Conservation (phyloP, 164 flowering plant species). For the Liriodendron chinense region DNA sequence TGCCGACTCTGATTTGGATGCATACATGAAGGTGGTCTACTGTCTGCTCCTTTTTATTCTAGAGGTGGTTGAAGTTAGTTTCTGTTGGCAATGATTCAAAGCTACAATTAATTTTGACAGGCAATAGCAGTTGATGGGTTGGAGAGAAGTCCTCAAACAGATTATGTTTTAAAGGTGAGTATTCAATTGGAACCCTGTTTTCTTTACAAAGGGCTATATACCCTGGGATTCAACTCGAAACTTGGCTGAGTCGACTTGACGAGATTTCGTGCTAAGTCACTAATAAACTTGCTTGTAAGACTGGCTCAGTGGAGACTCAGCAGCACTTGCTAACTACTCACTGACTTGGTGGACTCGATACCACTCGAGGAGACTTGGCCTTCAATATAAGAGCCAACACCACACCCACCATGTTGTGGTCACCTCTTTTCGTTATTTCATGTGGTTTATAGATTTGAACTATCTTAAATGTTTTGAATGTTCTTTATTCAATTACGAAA, state of each 20-base stretch:
- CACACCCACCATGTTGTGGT: too few species aligned
- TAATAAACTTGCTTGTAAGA: too few species aligned
- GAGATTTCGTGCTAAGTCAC: too few species aligned
- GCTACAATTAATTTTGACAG: constrained; percentile 21
- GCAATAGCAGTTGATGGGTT: constrained; percentile 53
- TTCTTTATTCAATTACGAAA: too few species aligned
- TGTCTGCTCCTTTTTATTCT: not conserved
- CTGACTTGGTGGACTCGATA: not conserved
- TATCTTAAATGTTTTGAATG: too few species aligned
- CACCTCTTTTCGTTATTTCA: too few species aligned
- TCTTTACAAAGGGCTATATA: too few species aligned
- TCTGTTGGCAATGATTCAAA: not conserved
- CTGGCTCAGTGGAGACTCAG: too few species aligned
- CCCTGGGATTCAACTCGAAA: too few species aligned
- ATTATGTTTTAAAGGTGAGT: constrained; percentile 59
- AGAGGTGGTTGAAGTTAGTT: not conserved
- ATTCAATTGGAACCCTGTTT: not conserved
- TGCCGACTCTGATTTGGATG: constrained; percentile 58
- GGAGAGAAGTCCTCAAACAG: constrained; percentile 49
- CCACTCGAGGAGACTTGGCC: not conserved
- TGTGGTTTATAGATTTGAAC: too few species aligned
- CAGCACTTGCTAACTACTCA: too few species aligned
- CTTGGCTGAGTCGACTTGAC: too few species aligned
- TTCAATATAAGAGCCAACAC: not conserved
- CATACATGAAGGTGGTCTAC: constrained; percentile 63